Evolutionary conservation across 2,329 filamentous ascomycete genomes (phyloP), one percentile per base, ranked within the genome.

Genomic region (Chrysoporthe puriensis): DNA sequence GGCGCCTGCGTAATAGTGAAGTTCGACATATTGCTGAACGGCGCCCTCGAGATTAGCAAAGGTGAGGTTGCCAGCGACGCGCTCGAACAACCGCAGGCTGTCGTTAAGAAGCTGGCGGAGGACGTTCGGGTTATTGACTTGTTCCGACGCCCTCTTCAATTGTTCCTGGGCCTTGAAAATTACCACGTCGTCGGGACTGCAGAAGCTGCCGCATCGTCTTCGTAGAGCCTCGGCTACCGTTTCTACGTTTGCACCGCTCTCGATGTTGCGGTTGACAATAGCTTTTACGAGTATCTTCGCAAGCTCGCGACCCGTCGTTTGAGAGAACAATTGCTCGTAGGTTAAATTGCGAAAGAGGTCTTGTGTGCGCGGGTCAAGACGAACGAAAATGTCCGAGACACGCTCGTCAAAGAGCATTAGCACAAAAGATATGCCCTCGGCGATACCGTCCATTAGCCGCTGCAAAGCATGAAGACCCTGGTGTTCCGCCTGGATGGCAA

Each of bases 161-260:
- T 95, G 92, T 78, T 99, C 96, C 77, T 98, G 95, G 0, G 96
- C 96, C 79, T 97, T 98, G 88, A 99, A 99, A 73, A 97, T 95
- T 71, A 98, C 90, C 1, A 98, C 96, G 80, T 99, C 96, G 71
- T 99, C 95, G 0, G 95, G 90, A 74, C 94, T 97, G 78, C 96
- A 99, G 85, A 99, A 99, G 79, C 92, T 97, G 70, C 96, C 96
- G 73, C 96, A 99, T 73, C 94, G 88, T 73, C 96, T 87, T 59
- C 96, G 88, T 62, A 99, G 82, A n/a, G 94, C 93, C 78, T 99
- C 96, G 0, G 96, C 95, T 34, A 99, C 94, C 0, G 94, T 97
- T 80, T 99, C 96, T 26, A 99, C 95, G 71, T 98, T 99, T 4
- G 94, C 95, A 11, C 96, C 96, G 74, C 93, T 97, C 67, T 95